Base-by-base conservation (phyloP, 352 stramenopile genomes). In the Phytopythium vexans region DNA sequence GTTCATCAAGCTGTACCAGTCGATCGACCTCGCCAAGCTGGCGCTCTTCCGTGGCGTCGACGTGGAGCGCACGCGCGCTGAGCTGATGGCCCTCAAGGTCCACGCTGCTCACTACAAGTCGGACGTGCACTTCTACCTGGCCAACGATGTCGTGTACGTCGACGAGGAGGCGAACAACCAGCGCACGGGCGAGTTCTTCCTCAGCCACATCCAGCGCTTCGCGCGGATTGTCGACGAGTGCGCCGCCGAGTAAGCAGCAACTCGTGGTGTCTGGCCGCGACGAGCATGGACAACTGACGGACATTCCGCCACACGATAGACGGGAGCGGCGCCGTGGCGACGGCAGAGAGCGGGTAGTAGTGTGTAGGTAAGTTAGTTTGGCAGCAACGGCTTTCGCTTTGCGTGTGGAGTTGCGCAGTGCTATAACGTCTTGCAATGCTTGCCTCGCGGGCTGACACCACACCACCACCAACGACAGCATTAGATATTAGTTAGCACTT, bases 1-100 rank as follows among this genome's bases (percentile, higher is more conserved):
- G 46, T 98, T 97, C 78, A 82, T 99, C 63, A 98, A 97, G 63
- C 75, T 99, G 6, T 99, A 99, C 77, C 97, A 93, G 6, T 97
- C 92, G 43, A 97, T 99, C 66, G 80, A 86, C 39, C 68, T 98
- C 36, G 83, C 82, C 38, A 99, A 99, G 76, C 80, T 99, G 27
- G 90, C 90, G 15, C 73, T 76, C 39, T 98, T 98, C 76, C 82
- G 82, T 35, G 85, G 81, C 48, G 72, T 95, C 48, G 82, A 90
- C 40, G 60, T 80, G 1, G 83, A 90, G 56, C 60, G 69, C 10
- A 76, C 84, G 35, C 82, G 82, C 41, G 72, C 74, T 8, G 83
- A 95, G 66, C 67, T 92, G n/a, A 86, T 95, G 63, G 70, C 81
- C 21, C 68, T 90, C 54, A 93, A 95, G 68, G 68, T 87, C 41